These are phyloP conservation scores for Pseudopediastrum boryanum DNA, from an alignment of 139 green algal genomes.

Conservation along the genomic window DNA sequence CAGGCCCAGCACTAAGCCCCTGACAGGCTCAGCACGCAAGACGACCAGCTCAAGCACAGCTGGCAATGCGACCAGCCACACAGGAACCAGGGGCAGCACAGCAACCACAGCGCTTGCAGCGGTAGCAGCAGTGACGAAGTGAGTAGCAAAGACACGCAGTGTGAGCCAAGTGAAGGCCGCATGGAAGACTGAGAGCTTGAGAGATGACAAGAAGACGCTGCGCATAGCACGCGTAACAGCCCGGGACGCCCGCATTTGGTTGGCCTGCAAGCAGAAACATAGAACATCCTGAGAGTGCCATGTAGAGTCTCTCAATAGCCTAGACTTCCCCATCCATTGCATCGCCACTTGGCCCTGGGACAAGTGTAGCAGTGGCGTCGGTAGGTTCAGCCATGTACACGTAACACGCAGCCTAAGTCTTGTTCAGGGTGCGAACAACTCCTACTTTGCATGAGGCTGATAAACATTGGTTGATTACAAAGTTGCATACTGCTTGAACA, in stretches of 20 bases:
- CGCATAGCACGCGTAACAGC: conserved; percentile 28
- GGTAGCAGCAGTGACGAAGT: conserved; percentile 56
- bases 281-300: too few species aligned
- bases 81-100: conserved; percentile 68
- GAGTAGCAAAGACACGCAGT: conserved; percentile 44
- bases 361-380: neutral
- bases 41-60: conserved; percentile 55
- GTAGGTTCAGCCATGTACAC: too few species aligned
- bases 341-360: conserved; percentile 36
- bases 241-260: conserved; percentile 4
- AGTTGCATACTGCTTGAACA: neutral
- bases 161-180: conserved; percentile 64
- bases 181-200: conserved; percentile 74
- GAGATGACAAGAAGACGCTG: conserved; percentile 58
- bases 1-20: conserved; percentile 11
- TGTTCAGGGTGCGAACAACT: too few species aligned
- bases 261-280: conserved; percentile 34
- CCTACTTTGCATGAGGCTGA: too few species aligned
- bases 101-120: conserved; percentile 44
- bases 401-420: too few species aligned
- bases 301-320: too few species aligned
- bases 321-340: too few species aligned
- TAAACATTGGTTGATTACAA: neutral
- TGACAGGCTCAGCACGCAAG: neutral
- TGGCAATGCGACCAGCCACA: conserved; percentile 58